phyloP scores from a whole-genome alignment of 1,139 yeast genomes.

The Taiozyma sp. region DNA sequence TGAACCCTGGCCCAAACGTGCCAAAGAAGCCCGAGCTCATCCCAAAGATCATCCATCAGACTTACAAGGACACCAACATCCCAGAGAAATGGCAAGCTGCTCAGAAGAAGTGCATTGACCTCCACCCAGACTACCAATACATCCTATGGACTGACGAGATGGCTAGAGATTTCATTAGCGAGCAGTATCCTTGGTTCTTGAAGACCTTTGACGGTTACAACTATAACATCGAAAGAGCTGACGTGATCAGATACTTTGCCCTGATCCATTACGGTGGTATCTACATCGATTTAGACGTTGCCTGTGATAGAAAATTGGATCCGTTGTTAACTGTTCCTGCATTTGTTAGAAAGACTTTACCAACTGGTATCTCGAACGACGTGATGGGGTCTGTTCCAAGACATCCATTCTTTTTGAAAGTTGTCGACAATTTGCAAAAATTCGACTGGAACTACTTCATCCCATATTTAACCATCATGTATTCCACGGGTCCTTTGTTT shows the following conservation, averaged over 20 bases:
- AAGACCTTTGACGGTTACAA: conserved; percentile 70
- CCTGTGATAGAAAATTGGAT: conserved; percentile 71
- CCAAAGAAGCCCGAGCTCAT: conserved; percentile 47
- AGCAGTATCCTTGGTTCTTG: conserved; percentile 83
- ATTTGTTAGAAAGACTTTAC: conserved; percentile 79
- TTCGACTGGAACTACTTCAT: conserved; percentile 69
- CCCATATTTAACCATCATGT: conserved; percentile 90
- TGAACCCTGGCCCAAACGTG: conserved; percentile 39
- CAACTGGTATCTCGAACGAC: conserved; percentile 90
- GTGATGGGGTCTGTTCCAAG: conserved; percentile 86
- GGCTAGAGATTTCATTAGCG: conserved; percentile 72
- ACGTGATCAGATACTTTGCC: conserved; percentile 86
- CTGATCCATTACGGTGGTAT: conserved; percentile 83
- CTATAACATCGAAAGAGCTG: conserved; percentile 86
- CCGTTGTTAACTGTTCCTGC: conserved; percentile 80
- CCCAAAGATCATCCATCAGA: conserved; percentile 91
- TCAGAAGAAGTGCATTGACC: conserved; percentile 66
- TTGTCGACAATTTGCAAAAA: conserved; percentile 53
- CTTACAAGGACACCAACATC: conserved; percentile 71
- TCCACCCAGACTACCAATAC: conserved; percentile 85
- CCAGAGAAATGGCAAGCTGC: conserved; percentile 82
- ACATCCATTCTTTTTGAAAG: conserved; percentile 80
- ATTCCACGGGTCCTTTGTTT: conserved; percentile 87
- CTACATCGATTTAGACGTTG: conserved; percentile 87
- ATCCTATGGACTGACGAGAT: conserved; percentile 87